Conservation (phyloP, 2,329 filamentous ascomycete species). For the Didymella sp. region DNA sequence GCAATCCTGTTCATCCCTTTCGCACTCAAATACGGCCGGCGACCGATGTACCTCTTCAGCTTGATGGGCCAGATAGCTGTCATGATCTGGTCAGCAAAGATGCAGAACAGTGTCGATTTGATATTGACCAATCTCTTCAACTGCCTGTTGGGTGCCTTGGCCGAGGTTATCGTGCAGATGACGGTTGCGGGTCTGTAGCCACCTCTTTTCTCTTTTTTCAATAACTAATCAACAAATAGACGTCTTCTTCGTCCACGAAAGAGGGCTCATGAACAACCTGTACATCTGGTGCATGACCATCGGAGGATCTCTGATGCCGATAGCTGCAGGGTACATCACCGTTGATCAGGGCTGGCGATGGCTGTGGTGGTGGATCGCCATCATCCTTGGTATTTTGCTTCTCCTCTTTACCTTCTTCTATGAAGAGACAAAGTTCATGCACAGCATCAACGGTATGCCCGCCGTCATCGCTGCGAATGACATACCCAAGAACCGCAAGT, state of each 20-base stretch:
- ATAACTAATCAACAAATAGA: slow-evolving; percentile 26
- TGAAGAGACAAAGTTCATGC: slow-evolving; percentile 45
- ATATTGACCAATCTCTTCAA: slow-evolving; percentile 54
- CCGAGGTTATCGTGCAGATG: slow-evolving; percentile 56
- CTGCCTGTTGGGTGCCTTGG: slow-evolving; percentile 55
- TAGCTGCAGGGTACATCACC: slow-evolving; percentile 54
- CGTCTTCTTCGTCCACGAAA: slow-evolving; percentile 59
- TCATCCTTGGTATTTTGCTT: slow-evolving; percentile 25
- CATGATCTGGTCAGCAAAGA: slow-evolving; percentile 55
- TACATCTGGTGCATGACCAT: slow-evolving; percentile 52
- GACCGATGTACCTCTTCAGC: slow-evolving; percentile 57
- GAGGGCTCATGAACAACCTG: slow-evolving; percentile 56
- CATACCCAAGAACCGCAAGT: not conserved
- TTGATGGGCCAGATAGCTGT: slow-evolving; percentile 48
- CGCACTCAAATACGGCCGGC: slow-evolving; percentile 56
- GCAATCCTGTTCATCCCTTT: slow-evolving; percentile 56
- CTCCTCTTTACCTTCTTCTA: slow-evolving; percentile 55
- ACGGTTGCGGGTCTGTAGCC: slow-evolving; percentile 50
- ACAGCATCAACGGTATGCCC: slow-evolving; percentile 17
- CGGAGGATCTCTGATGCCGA: slow-evolving; percentile 49
- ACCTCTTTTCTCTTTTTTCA: not conserved
- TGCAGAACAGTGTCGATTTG: slow-evolving; percentile 53
- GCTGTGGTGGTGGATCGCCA: slow-evolving; percentile 58
- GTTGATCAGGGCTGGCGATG: slow-evolving; percentile 57
- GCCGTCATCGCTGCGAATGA: not conserved